Percentiles rank a stretch among this genome's conserved stretches.
phyloP scores from a whole-genome alignment of 108 stramenopile species.

The Cyclotella cryptica region DNA sequence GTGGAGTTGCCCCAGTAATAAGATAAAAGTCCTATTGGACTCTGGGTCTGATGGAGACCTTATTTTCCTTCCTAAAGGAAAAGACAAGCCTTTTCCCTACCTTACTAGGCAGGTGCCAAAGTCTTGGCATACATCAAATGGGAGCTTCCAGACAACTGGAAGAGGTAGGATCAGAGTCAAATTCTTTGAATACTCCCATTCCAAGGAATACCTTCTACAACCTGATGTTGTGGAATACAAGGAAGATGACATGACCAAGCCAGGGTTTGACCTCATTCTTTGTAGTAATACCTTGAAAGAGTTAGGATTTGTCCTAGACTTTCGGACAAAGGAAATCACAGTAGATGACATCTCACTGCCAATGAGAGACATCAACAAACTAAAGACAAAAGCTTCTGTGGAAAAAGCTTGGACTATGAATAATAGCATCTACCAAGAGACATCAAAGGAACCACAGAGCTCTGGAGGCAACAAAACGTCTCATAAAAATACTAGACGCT shows the following conservation, averaged over 20 bases:
- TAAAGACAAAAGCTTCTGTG: not conserved
- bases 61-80: not conserved
- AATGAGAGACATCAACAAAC: conserved; percentile 26
- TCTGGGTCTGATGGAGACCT: not conserved
- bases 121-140: not conserved
- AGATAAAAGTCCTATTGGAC: not conserved
- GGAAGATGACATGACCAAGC: not conserved
- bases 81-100: not conserved
- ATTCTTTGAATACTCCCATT: not conserved
- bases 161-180: not conserved
- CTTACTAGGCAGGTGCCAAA: not conserved
- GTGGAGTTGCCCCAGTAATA: not conserved
- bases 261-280: conserved; percentile 2
- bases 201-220: not conserved
- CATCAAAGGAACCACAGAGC: too few species aligned
- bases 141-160: not conserved
- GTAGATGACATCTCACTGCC: conserved; percentile 22
- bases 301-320: conserved; percentile 4
- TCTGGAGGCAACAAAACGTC: too few species aligned
- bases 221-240: not conserved
- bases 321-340: conserved; percentile 4
- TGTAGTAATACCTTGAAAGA: not conserved
- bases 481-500: too few species aligned
- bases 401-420: too few species aligned
- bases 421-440: too few species aligned